Percentiles rank a stretch among this genome's conserved stretches.
Evolutionary conservation across 768 basidiomycete genomes (phyloP).

Genomic region (Galerina marginata): DNA sequence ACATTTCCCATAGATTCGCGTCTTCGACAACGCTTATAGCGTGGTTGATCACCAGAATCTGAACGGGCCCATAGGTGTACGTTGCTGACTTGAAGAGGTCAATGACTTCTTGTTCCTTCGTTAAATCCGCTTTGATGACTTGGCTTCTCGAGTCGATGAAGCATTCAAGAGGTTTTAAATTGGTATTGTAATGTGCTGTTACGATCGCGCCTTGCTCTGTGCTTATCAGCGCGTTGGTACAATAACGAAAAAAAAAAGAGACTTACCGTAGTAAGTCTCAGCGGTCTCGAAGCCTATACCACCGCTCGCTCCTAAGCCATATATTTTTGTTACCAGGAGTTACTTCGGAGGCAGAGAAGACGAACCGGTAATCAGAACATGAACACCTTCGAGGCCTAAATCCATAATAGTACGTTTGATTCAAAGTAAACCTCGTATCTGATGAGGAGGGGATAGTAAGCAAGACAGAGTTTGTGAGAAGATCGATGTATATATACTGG

Average conservation of each 20-base stretch:
- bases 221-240: background rate
- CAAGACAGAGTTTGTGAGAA: background rate
- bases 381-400: constrained; percentile 60
- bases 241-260: background rate
- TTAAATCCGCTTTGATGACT: constrained; percentile 62
- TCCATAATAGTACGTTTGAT: constrained; percentile 42
- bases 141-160: constrained; percentile 41
- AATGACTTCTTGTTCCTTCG: constrained; percentile 56
- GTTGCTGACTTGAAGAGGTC: constrained; percentile 52
- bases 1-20: constrained; percentile 59
- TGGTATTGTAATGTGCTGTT: constrained; percentile 73
- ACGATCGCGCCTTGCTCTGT: constrained; percentile 74
- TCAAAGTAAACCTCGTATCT: background rate
- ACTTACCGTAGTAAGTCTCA: constrained; percentile 59
- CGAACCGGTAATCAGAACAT: constrained; percentile 73
- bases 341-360: background rate
- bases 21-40: constrained; percentile 53
- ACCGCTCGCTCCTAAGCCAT: constrained; percentile 65
- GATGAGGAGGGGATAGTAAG: background rate
- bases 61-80: constrained; percentile 53
- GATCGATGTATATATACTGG: background rate
- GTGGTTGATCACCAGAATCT: constrained; percentile 68
- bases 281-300: constrained; percentile 75
- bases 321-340: background rate
- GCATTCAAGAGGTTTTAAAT: constrained; percentile 46